Evolutionary conservation across 257 asterid genomes (phyloP).

Genomic region (Penstemon davidsonii): DNA sequence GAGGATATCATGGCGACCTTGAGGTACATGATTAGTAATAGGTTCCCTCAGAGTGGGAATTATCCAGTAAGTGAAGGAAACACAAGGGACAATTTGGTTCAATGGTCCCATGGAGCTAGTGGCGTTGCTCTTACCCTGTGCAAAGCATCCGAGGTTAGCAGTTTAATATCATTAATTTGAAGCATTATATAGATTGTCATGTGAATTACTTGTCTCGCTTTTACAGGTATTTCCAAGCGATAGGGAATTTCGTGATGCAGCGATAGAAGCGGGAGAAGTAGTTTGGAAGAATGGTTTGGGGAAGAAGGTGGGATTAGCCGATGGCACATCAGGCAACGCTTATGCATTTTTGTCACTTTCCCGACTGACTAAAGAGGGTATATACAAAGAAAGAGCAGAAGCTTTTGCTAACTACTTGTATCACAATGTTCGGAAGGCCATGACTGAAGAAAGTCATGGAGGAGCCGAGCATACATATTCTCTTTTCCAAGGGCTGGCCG

Average conservation of each 20-base stretch:
- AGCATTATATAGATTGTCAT: too few species aligned
- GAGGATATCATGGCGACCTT: slow-evolving; percentile 65
- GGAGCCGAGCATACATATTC: slow-evolving; percentile 50
- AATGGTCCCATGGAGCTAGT: slow-evolving; percentile 86
- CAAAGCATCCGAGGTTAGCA: slow-evolving; percentile 69
- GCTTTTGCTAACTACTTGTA: slow-evolving; percentile 66
- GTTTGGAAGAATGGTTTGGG: slow-evolving; percentile 79
- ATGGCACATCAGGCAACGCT: slow-evolving; percentile 73
- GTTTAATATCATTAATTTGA: background rate
- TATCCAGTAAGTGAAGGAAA: slow-evolving; percentile 85
- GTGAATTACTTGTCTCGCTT: background rate
- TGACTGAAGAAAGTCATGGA: slow-evolving; percentile 6
- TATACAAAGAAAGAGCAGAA: slow-evolving; percentile 66
- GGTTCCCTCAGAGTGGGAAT: slow-evolving; percentile 76
- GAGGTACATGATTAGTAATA: slow-evolving; percentile 77
- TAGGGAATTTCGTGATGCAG: slow-evolving; percentile 72
- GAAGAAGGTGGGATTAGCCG: slow-evolving; percentile 68
- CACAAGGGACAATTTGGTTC: slow-evolving; percentile 72
- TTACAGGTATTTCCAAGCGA: slow-evolving; percentile 53
- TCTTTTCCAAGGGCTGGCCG: slow-evolving; percentile 67
- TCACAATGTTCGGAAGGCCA: slow-evolving; percentile 32
- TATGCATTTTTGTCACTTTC: slow-evolving; percentile 64
- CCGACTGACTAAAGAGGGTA: slow-evolving; percentile 63
- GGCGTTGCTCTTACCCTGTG: slow-evolving; percentile 70
- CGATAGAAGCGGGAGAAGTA: slow-evolving; percentile 85